Evolutionary conservation across 768 basidiomycete species (phyloP), one percentile per base, ranked within the genome.

Genomic region (Mycena filopes): DNA sequence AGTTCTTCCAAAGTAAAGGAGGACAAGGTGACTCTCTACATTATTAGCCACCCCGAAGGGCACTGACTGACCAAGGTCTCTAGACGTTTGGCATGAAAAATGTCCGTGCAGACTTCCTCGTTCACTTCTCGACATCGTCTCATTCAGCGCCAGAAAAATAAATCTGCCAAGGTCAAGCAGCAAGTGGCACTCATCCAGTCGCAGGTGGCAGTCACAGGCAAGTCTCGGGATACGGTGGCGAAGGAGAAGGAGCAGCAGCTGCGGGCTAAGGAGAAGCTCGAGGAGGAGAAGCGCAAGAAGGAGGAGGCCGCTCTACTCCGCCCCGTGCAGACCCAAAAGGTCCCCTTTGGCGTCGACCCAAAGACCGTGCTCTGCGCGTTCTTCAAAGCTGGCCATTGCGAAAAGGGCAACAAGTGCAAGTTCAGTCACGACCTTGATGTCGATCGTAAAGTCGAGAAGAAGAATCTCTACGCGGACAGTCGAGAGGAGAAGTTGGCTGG

Each of bases 331-430:
- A 73, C 81, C 54, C 94, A 95, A 82, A 95, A 93, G 75, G 85
- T 99, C 45, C 94, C 97, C 0, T 95, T 97, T 63, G 97, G 97
- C 25, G 95, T 96, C 48, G 96, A 99, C 78, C 97, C 96, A 28
- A 98, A 98, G 85, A 95, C 94, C 16, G 82, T 99, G 36, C 82
- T 99, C 36, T 99, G 98, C 76, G 90, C 85, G 28, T 98, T 90
- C 82, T 96, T 84, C 85, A 98, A 98, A 80, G 91, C 93, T 15
- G 96, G 97, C 4, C 84, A 80, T 53, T 99, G 97, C 74, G 95
- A 97, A 26, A 99, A 98, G 83, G 97, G 95, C 26, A 88, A 71
- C 76, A 95, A 94, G 81, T 99, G 98, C 82, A 98, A 97, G 83
- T 99, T 98, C 80, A 96, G 95, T 68, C 98, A 99, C 77, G 91